These are phyloP conservation scores for Neurospora cerealis DNA, from an alignment of 495 filamentous ascomycete species.

Conservation along the genomic window DNA sequence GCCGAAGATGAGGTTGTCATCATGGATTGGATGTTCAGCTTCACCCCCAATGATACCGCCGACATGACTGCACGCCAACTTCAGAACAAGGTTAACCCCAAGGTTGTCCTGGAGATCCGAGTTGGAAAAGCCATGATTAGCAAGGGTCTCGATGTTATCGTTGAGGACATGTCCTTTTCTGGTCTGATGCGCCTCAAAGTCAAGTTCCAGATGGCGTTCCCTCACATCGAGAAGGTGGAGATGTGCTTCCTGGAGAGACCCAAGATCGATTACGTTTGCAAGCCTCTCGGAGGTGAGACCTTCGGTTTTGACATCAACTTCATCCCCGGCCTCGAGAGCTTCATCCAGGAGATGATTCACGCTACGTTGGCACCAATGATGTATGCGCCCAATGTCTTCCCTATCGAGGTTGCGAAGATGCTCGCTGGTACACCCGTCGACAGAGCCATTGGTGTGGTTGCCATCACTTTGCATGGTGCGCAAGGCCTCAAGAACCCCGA, in stretches of 20 bases:
- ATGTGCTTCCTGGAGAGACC: slow-evolving; percentile 70
- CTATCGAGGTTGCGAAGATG: slow-evolving; percentile 97
- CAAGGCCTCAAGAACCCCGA: slow-evolving; percentile 90
- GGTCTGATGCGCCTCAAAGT: slow-evolving; percentile 94
- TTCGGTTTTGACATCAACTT: slow-evolving; percentile 99
- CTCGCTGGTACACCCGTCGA: slow-evolving; percentile 90
- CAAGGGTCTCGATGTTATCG: slow-evolving; percentile 94
- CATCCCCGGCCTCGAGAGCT: slow-evolving; percentile 83
- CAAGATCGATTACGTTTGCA: slow-evolving; percentile 90
- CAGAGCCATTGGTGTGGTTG: slow-evolving; percentile 89
- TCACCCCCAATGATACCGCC: slow-evolving; percentile 85
- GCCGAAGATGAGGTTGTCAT: slow-evolving; percentile 88
- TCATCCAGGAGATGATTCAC: slow-evolving; percentile 95
- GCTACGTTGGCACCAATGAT: slow-evolving; percentile 88
- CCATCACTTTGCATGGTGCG: slow-evolving; percentile 82
- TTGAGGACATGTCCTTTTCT: slow-evolving; percentile 92
- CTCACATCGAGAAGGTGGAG: slow-evolving; percentile 86
- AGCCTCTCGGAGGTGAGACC: slow-evolving; percentile 88
- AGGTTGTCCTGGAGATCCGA: slow-evolving; percentile 86
- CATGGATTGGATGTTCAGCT: slow-evolving; percentile 99
- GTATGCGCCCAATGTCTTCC: slow-evolving; percentile 95
- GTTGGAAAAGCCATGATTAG: slow-evolving; percentile 90
- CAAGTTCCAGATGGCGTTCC: slow-evolving; percentile 92
- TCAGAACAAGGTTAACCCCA: slow-evolving; percentile 93
- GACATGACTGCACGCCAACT: slow-evolving; percentile 86